Evolutionary conservation across 164 flowering plant genomes (phyloP), one percentile per base, ranked within the genome.

Genomic region (Chimonanthus salicifolius): DNA sequence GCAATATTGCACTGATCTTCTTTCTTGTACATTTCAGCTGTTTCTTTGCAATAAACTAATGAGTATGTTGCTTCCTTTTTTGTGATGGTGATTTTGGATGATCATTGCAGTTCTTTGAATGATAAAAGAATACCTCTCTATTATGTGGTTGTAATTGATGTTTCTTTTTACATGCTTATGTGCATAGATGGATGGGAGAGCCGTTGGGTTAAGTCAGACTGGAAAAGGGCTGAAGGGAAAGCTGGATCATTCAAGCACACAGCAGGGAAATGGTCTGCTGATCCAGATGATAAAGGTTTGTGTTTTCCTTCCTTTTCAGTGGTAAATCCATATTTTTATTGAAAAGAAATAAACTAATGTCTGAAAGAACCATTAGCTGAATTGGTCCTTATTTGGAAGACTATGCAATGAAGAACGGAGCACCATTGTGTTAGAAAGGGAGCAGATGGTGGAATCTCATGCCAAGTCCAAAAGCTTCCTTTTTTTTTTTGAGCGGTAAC

Each of bases 201-300:
- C 60, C 86, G 92, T 3, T 95, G 99, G 99, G 97, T 92, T 66
- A 75, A 73, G 72, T 95, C 99, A 1, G 99, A 95, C 80, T 95
- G 99, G 99, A 95, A 93, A 73, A 86, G 85, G 75, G 81, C 82
- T 71, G 99, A 95, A 79, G 99, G 98, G 58, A 95, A 95, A 77
- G 99, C 98, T 0, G 99, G 99, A 4, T 76, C 91, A 1, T 95
- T 92, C 77, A 95, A 89, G 86, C 94, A 95, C 79, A 86, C 98
- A 0, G 88, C 94, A 4, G 98, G 99, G 64, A 92, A 86, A 70
- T 95, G 94, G 92, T 21, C 89, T 49, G 97, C 89, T 46, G 97
- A 93, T 80, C 99, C 96, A n/a, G 96, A 91, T 81, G 99, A 95
- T 74, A 93, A 85, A 89, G 98, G 99, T 92, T 72, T 48, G 16